phyloP scores from a whole-genome alignment of 208 protist species.

The Crithidia bombi region DNA sequence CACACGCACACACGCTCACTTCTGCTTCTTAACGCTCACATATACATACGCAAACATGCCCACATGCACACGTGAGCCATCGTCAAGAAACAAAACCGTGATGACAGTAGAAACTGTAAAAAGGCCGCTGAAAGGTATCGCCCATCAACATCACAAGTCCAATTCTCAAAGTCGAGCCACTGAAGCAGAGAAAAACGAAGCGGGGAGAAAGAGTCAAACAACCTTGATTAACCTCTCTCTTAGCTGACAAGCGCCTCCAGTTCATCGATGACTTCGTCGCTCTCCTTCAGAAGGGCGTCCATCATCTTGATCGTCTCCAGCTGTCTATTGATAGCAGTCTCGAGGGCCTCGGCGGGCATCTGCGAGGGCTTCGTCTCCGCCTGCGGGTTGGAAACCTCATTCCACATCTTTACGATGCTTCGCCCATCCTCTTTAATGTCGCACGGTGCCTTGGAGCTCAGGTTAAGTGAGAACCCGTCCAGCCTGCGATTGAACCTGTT shows the following conservation, averaged over 20 bases:
- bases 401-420: constrained; percentile 84
- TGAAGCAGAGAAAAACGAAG: too few relatives aligned
- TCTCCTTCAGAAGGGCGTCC: constrained; percentile 57
- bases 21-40: too few relatives aligned
- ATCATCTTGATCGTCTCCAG: constrained; percentile 75
- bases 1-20: too few relatives aligned
- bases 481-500: constrained; percentile 65
- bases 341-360: constrained; percentile 70
- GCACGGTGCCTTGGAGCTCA: constrained; percentile 37
- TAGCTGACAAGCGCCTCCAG: constrained; percentile 57
- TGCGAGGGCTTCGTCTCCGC: constrained; percentile 50
- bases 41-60: too few relatives aligned
- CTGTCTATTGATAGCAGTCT: constrained; percentile 80
- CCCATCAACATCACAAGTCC: too few relatives aligned
- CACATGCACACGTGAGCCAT: too few relatives aligned
- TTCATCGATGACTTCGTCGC: constrained; percentile 61
- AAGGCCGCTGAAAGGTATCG: too few relatives aligned
- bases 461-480: constrained; percentile 58
- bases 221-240: too few relatives aligned
- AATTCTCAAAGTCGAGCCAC: too few relatives aligned
- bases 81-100: too few relatives aligned
- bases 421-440: constrained; percentile 49
- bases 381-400: constrained; percentile 53
- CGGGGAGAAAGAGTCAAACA: too few relatives aligned
- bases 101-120: too few relatives aligned